Evolutionary conservation across 352 stramenopile genomes (phyloP).

Genomic region (Phytopythium cucurbitacearum): DNA sequence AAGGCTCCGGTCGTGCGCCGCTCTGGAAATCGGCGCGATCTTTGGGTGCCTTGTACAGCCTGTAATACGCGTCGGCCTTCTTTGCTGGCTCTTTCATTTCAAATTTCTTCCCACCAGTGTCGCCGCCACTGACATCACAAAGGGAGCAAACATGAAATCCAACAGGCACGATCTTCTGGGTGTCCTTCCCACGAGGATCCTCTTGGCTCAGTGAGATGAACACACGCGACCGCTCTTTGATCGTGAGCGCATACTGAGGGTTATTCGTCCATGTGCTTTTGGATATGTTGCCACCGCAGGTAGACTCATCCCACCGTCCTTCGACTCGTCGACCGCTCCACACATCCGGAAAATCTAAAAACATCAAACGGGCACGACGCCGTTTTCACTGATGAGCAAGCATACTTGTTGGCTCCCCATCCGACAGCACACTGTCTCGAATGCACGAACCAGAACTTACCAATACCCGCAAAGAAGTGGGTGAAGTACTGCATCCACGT

Average conservation of each 20-base stretch:
- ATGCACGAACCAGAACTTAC: slow-evolving; percentile 17
- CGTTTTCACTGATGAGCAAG: background rate
- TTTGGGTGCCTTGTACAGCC: slow-evolving; percentile 54
- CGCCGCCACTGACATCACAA: slow-evolving; percentile 15
- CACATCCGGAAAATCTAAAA: slow-evolving; percentile 82
- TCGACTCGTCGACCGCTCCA: slow-evolving; percentile 76
- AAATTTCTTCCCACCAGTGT: slow-evolving; percentile 28
- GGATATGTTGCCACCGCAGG: slow-evolving; percentile 72
- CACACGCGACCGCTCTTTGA: slow-evolving; percentile 57
- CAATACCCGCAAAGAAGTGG: slow-evolving; percentile 88
- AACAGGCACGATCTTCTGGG: slow-evolving; percentile 73
- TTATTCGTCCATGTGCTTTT: slow-evolving; percentile 89
- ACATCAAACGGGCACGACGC: background rate
- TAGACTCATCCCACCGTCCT: slow-evolving; percentile 73
- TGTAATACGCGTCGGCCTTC: slow-evolving; percentile 65
- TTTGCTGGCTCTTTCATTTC: slow-evolving; percentile 63
- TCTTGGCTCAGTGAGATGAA: slow-evolving; percentile 82
- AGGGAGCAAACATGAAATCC: slow-evolving; percentile 80
- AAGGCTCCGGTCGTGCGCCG: slow-evolving; percentile 35
- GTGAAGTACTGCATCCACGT: slow-evolving; percentile 89
- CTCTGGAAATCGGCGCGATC: slow-evolving; percentile 56
- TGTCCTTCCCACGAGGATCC: slow-evolving; percentile 66
- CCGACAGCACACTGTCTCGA: too few relatives aligned
- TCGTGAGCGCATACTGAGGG: slow-evolving; percentile 67
- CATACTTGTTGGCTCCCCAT: background rate